Percentiles rank a stretch among this genome's conserved stretches.
Conservation (phyloP, 2,329 filamentous ascomycete species). For the Fusarium sp. region DNA sequence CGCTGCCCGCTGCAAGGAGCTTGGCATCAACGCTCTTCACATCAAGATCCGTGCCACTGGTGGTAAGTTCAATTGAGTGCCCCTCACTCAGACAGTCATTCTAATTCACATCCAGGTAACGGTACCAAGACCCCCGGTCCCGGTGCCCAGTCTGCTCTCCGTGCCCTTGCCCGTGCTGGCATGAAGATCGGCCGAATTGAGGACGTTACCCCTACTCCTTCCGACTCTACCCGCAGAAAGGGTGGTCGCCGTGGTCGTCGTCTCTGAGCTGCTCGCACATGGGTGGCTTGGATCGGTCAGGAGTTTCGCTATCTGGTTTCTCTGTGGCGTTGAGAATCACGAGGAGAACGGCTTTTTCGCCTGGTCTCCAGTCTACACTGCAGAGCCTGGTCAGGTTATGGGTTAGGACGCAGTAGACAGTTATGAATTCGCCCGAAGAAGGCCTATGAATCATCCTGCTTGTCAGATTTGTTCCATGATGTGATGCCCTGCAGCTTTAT, state of each 20-base stretch:
- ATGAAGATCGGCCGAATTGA: slow-evolving; percentile 99
- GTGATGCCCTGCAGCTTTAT: slow-evolving; percentile 33
- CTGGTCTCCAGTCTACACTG: slow-evolving; percentile 71
- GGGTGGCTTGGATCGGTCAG: slow-evolving; percentile 50
- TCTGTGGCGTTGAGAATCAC: slow-evolving; percentile 77
- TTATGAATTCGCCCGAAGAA: slow-evolving; percentile 59
- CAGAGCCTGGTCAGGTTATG: slow-evolving; percentile 55
- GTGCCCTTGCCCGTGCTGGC: slow-evolving; percentile 96
- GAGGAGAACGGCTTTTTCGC: slow-evolving; percentile 76
- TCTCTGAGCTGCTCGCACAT: slow-evolving; percentile 74
- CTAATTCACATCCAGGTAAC: slow-evolving; percentile 72
- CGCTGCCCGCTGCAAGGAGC: slow-evolving; percentile 82
- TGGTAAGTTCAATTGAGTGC: slow-evolving; percentile 68
- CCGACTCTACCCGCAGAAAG: slow-evolving; percentile 99
- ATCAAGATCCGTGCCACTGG: slow-evolving; percentile 99
- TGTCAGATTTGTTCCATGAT: slow-evolving; percentile 42
- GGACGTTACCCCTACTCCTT: slow-evolving; percentile 99
- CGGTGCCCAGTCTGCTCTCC: slow-evolving; percentile 98
- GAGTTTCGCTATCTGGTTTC: slow-evolving; percentile 61
- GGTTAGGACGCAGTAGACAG: slow-evolving; percentile 53
- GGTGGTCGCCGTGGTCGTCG: slow-evolving; percentile 99
- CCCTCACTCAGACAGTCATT: not conserved
- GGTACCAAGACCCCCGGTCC: slow-evolving; percentile 99
- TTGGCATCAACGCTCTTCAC: slow-evolving; percentile 90
- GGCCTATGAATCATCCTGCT: slow-evolving; percentile 55